A percentile compares a stretch with the other conserved stretches of the same genome.
phyloP scores from a whole-genome alignment of 805 yeast species.

The Starmerella tilneyi region DNA sequence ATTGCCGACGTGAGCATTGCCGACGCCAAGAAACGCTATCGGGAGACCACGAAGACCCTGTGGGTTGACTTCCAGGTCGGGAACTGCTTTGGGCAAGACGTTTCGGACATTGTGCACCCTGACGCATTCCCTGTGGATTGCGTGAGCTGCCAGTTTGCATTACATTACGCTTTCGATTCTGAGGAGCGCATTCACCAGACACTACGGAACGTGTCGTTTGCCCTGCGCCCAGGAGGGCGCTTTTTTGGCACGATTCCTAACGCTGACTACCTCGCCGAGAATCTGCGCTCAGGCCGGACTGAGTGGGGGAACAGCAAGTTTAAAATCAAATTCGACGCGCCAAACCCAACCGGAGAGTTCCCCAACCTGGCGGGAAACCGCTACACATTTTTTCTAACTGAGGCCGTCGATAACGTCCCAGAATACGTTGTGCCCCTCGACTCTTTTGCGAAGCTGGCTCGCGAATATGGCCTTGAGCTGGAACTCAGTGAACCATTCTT shows the following conservation, averaged over 20 bases:
- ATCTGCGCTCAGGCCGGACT: constrained; percentile 42
- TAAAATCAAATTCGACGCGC: constrained; percentile 64
- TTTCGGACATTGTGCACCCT: constrained; percentile 61
- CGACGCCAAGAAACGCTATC: constrained; percentile 74
- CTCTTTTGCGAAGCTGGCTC: constrained; percentile 68
- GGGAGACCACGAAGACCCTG: constrained; percentile 43
- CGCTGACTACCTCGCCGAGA: constrained; percentile 53
- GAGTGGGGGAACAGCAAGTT: constrained; percentile 82
- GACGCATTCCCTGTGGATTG: constrained; percentile 76
- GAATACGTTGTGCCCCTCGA: constrained; percentile 96
- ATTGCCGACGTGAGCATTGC: constrained; percentile 77
- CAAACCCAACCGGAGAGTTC: constrained; percentile 33
- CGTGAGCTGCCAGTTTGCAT: constrained; percentile 82
- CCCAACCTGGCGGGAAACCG: constrained; percentile 58
- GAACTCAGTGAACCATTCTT: constrained; percentile 66
- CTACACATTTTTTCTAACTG: constrained; percentile 71
- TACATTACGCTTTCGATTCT: constrained; percentile 88
- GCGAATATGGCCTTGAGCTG: constrained; percentile 66
- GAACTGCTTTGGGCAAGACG: constrained; percentile 68
- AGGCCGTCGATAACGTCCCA: constrained; percentile 94
- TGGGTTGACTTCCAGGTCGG: constrained; percentile 83
- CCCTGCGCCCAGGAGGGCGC: constrained; percentile 70
- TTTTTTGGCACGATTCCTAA: constrained; percentile 94
- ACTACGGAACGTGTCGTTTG: constrained; percentile 62
- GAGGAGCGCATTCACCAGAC: constrained; percentile 68